Base-by-base conservation (phyloP, 2,329 filamentous ascomycete genomes). In the Cladophialophora carrionii region DNA sequence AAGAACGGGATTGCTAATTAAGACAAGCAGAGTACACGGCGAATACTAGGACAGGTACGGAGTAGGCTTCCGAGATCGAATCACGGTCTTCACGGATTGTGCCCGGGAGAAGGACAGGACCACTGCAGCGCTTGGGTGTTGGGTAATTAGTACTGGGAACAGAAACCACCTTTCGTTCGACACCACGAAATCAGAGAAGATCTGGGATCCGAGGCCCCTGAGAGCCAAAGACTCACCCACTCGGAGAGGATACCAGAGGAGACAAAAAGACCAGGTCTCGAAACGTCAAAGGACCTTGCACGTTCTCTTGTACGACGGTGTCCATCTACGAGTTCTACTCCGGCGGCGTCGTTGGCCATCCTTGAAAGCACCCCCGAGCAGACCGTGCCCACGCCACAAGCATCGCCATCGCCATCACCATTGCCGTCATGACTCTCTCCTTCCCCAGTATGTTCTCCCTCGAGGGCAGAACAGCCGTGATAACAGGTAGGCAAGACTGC, bases 401-500 rank as follows among this genome's bases (percentile, higher is more conserved):
- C 48, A 24, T 22, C 10, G 3, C 9, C 20, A 26, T 51, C 48
- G 20, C 20, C n/a, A 49, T 20, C 43, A 46, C 46, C 17, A 49
- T 7, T 24, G 12, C 32, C 48, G 24, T 20, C 51, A 61, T 68
- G 65, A 37, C 58, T 4, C 37, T 61, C 20, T 57, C 63, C 7
- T 57, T 55, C 1, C 62, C 62, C 3, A 46, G 43, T 43, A 65
- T 71, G 63, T 73, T 73, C 64, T 71, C 70, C 17, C 66, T 73
- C 9, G 62, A 70, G 43, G 78, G 78, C 32, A 75, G 76, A 64
- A 80, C 78, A 49, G 80, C 80, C 43, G 68, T 81, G 55, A 74
- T 82, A 20, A 82, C 80, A 1, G 80, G 80, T 58, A 52, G 4
- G 48, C 17, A 20, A 12, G 20, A 51, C 17, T 9, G 9, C 3